Evolutionary conservation across 169 alveolate genomes (phyloP), one percentile per base, ranked within the genome.

Genomic region (Eimeria nieschulzi): DNA sequence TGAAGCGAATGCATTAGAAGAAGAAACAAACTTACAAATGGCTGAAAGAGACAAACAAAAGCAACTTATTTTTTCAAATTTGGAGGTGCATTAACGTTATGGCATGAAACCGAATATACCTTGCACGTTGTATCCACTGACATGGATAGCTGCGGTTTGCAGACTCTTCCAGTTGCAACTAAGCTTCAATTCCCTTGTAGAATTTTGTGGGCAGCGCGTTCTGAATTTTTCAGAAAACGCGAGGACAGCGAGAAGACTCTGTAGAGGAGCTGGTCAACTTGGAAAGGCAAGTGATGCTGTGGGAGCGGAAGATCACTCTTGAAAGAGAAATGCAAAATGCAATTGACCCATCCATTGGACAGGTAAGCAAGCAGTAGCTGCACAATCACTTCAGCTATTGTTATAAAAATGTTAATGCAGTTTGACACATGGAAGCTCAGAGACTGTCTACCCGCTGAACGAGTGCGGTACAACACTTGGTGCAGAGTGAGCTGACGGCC

Each of bases 261-360:
- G 97, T 96, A 90, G 96, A 94, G 80, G 96, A 96, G 71, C 95
- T 96, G n/a, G 96, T 96, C 61, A 95, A 93, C 53, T 84, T 96
- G 63, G 97, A 96, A 87, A 97, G 96, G 19, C 95, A 97, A 95
- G 96, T 97, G 63, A 92, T 96, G 72, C 94, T 97, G 23, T 97
- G 98, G 99, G 99, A 97, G 87, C 92, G 98, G 86, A 97, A 97
- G 93, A 97, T 97, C 61, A 95, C 96, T 92, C 94, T 97, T 19
- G 98, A 97, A 95, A 97, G 95, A 90, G 98, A 97, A 95, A 97
- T 97, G 98, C 97, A 97, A 94, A 97, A 96, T 54, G 97, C 98
- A 12, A 90, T 97, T 59, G 98, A 97, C 91, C 99, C 99, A 3
- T 96, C 97, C 56, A 97, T 97, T 33, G 99, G 99, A 21, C 95